Evolutionary conservation across 2,329 filamentous ascomycete species (phyloP).

Genomic region (Pseudonectria foliicola): DNA sequence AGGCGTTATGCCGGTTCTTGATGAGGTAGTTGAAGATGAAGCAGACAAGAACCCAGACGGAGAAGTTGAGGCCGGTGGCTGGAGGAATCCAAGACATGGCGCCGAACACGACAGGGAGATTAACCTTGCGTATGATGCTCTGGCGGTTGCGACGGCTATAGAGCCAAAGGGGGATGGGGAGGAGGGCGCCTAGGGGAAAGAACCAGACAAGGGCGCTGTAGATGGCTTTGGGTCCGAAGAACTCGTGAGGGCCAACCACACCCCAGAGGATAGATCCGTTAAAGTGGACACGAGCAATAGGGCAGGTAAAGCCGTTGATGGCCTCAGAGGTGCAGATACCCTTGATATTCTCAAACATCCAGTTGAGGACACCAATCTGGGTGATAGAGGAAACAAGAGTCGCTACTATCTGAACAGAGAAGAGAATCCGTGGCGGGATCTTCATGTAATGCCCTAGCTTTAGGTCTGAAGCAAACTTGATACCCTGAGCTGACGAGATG

Average conservation of each 20-base stretch:
- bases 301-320: slow-evolving; percentile 83
- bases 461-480: slow-evolving; percentile 81
- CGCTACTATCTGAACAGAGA: slow-evolving; percentile 69
- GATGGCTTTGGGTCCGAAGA: slow-evolving; percentile 69
- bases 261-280: slow-evolving; percentile 88
- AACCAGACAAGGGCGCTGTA: slow-evolving; percentile 76
- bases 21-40: slow-evolving; percentile 77
- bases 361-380: slow-evolving; percentile 79
- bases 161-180: slow-evolving; percentile 68
- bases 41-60: slow-evolving; percentile 78
- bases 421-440: slow-evolving; percentile 71
- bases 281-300: slow-evolving; percentile 81
- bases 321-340: slow-evolving; percentile 71
- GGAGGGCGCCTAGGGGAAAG: slow-evolving; percentile 68
- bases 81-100: slow-evolving; percentile 82
- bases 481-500: slow-evolving; percentile 80
- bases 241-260: slow-evolving; percentile 73
- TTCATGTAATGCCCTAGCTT: slow-evolving; percentile 89
- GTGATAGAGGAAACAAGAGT: slow-evolving; percentile 71
- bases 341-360: slow-evolving; percentile 76
- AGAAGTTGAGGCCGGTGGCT: slow-evolving; percentile 80
- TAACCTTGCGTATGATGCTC: slow-evolving; percentile 67
- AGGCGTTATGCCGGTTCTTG: slow-evolving; percentile 59
- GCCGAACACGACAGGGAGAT: slow-evolving; percentile 76
- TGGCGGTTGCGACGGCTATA: slow-evolving; percentile 53